A percentile compares a stretch with the other conserved stretches of the same genome.
These are phyloP conservation scores for Fraxinus sp. DNA, from an alignment of 305 asterid genomes.

Conservation along the genomic window DNA sequence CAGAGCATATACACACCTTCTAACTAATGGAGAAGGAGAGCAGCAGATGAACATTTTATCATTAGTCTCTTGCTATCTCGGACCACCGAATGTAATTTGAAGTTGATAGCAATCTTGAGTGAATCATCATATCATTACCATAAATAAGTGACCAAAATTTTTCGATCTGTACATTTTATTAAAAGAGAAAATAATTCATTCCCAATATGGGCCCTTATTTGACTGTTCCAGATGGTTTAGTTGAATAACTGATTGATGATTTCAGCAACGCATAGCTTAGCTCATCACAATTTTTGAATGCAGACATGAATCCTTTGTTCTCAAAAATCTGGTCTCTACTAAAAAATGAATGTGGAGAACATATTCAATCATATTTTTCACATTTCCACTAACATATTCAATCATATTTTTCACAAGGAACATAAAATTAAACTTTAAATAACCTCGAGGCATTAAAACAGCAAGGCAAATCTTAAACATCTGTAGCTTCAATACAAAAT, in stretches of 20 bases:
- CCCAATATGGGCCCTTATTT: neutral
- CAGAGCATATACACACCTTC: constrained; percentile 19
- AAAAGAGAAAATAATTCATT: neutral
- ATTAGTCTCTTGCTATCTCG: neutral
- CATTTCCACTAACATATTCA: neutral
- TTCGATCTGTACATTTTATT: neutral
- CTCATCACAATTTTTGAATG: neutral
- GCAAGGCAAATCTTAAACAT: neutral
- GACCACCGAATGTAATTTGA: neutral
- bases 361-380: neutral
- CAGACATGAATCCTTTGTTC: neutral
- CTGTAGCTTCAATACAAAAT: neutral
- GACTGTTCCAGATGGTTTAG: neutral
- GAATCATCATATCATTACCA: neutral
- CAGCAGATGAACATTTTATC: neutral
- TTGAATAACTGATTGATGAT: neutral
- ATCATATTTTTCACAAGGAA: neutral
- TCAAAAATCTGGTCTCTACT: neutral
- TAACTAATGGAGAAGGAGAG: neutral
- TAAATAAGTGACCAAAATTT: neutral
- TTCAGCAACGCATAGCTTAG: neutral
- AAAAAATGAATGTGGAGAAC: neutral
- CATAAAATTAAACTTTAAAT: neutral
- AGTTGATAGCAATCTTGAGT: neutral
- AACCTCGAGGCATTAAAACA: neutral